These are phyloP conservation scores for Singerocomus inundabilis DNA, from an alignment of 1,284 basidiomycete species.

Conservation along the genomic window DNA sequence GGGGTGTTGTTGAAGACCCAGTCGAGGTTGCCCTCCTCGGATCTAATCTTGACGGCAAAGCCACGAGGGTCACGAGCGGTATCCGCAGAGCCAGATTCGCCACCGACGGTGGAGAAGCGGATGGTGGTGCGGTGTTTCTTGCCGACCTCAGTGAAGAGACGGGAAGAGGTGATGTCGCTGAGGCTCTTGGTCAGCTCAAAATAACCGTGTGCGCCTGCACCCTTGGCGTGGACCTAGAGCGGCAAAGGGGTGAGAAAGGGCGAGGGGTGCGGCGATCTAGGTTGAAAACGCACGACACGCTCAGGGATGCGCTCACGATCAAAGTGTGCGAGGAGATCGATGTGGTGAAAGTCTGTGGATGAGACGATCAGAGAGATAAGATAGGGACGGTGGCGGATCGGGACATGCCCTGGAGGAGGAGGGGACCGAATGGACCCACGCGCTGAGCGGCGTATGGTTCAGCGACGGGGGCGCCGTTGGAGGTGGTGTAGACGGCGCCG, in stretches of 20 bases:
- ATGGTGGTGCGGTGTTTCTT: slow-evolving; percentile 70
- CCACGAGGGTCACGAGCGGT: slow-evolving; percentile 92
- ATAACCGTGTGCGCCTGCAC: slow-evolving; percentile 88
- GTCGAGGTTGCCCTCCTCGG: slow-evolving; percentile 88
- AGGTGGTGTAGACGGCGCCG: slow-evolving; percentile 76
- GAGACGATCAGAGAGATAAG: slow-evolving; percentile 9
- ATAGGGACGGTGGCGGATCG: background rate
- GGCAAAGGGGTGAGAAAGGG: slow-evolving; percentile 10
- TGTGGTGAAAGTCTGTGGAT: slow-evolving; percentile 69
- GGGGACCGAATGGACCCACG: slow-evolving; percentile 72
- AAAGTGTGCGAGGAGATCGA: slow-evolving; percentile 88
- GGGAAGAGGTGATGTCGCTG: slow-evolving; percentile 75
- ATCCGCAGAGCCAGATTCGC: slow-evolving; percentile 86
- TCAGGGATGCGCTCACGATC: slow-evolving; percentile 95
- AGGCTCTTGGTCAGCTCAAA: slow-evolving; percentile 86
- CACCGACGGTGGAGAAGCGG: slow-evolving; percentile 88
- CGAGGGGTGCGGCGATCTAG: background rate
- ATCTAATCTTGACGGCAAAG: slow-evolving; percentile 89
- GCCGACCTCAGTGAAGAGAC: slow-evolving; percentile 70
- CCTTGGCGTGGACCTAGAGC: slow-evolving; percentile 76
- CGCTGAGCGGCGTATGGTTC: slow-evolving; percentile 80
- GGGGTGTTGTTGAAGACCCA: slow-evolving; percentile 93
- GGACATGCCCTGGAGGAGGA: slow-evolving; percentile 76
- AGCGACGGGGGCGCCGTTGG: slow-evolving; percentile 72
- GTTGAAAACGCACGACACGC: slow-evolving; percentile 63